Conservation (phyloP, 1,284 basidiomycete species). For the Tranzscheliella williamsii region DNA sequence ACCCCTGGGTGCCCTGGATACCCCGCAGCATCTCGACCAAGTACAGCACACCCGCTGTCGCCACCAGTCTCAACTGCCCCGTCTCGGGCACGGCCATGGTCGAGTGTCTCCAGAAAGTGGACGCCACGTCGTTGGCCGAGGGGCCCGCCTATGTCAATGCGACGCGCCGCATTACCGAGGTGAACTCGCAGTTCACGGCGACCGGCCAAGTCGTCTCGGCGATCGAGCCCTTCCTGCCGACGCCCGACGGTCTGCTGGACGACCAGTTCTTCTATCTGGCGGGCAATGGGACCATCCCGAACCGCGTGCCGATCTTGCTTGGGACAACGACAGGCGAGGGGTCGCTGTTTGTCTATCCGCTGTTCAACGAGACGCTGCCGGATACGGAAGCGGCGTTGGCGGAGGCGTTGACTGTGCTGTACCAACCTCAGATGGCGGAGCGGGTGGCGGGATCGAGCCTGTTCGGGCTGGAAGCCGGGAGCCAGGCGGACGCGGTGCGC, state of each 20-base stretch:
- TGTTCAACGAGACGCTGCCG: slow-evolving; percentile 10
- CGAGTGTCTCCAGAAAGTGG: slow-evolving; percentile 23
- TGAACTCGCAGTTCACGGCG: not conserved
- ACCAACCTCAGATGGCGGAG: slow-evolving; percentile 2
- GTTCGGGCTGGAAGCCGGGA: slow-evolving; percentile 20
- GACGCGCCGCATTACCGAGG: slow-evolving; percentile 7
- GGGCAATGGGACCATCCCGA: slow-evolving; percentile 29
- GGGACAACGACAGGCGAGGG: slow-evolving; percentile 30
- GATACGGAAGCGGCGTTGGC: slow-evolving; percentile 10
- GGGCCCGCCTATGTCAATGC: slow-evolving; percentile 15
- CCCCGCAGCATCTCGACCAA: slow-evolving; percentile 13
- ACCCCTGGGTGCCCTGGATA: slow-evolving; percentile 31
- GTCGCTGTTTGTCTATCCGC: slow-evolving; percentile 15
- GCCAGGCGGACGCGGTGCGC: slow-evolving; percentile 15
- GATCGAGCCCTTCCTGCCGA: slow-evolving; percentile 31
- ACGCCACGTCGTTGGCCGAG: slow-evolving; percentile 12
- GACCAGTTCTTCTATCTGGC: slow-evolving; percentile 37
- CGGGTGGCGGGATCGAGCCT: slow-evolving; percentile 8
- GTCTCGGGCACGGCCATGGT: slow-evolving; percentile 16
- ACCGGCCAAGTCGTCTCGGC: slow-evolving; percentile 6
- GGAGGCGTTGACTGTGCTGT: slow-evolving; percentile 5
- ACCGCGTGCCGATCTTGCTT: slow-evolving; percentile 24
- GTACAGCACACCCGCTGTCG: slow-evolving; percentile 15
- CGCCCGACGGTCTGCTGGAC: slow-evolving; percentile 20
- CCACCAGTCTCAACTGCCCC: slow-evolving; percentile 8